Conservation (phyloP, 768 basidiomycete genomes). For the Filobasidium wieringae region DNA sequence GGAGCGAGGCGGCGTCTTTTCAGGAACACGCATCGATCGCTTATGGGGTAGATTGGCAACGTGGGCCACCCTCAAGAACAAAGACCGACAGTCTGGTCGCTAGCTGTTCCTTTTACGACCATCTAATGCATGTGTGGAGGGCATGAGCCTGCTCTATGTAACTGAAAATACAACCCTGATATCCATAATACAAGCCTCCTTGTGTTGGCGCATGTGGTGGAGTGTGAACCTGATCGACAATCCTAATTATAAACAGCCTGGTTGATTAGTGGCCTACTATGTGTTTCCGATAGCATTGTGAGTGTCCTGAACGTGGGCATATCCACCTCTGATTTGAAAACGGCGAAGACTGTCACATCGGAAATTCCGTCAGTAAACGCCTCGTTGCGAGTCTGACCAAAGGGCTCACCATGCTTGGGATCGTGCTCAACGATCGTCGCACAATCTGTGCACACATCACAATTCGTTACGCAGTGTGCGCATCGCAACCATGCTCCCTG, state of each 20-base stretch:
- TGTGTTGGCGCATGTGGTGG: no score
- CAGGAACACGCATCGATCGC: conserved; percentile 71
- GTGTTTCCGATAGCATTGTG: neutral
- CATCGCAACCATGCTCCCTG: conserved; percentile 85
- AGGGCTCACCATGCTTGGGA: conserved; percentile 48
- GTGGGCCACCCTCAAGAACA: conserved; percentile 26
- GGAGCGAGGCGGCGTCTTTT: conserved; percentile 48
- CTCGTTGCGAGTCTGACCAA: no score
- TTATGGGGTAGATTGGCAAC: conserved; percentile 87
- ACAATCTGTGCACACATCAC: conserved; percentile 76
- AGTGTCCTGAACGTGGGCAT: conserved; percentile 52
- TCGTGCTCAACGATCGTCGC: conserved; percentile 72
- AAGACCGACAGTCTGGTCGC: conserved; percentile 50
- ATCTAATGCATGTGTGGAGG: conserved; percentile 63
- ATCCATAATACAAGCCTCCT: neutral
- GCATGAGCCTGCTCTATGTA: neutral
- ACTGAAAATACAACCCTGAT: neutral
- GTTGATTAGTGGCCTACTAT: neutral
- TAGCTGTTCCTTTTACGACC: conserved; percentile 94
- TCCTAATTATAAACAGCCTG: neutral
- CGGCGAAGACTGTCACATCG: conserved; percentile 51
- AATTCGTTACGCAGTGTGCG: conserved; percentile 57
- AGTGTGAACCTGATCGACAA: neutral
- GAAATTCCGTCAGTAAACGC: neutral
- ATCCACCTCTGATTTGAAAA: conserved; percentile 74